Evolutionary conservation across 2,329 filamentous ascomycete species (phyloP).

Genomic region (Triangularia verruculosa): DNA sequence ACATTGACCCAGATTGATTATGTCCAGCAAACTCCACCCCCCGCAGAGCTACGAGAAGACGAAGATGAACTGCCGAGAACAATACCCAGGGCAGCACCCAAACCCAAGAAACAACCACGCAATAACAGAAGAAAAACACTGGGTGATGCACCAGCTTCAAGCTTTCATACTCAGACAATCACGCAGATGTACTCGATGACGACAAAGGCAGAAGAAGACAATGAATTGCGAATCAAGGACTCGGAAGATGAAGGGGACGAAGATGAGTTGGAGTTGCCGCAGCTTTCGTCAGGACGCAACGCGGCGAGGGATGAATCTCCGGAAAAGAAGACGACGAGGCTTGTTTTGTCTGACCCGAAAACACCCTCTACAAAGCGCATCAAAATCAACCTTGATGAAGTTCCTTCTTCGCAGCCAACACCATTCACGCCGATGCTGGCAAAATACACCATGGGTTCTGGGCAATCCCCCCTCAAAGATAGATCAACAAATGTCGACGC

Average conservation of each 20-base stretch:
- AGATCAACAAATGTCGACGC: constrained; percentile 34
- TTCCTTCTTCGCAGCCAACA: constrained; percentile 46
- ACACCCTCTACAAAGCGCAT: constrained; percentile 37
- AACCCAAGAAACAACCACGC: constrained; percentile 11
- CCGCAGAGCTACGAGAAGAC: neutral
- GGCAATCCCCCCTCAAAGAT: constrained; percentile 40
- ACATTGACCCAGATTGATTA: constrained; percentile 37
- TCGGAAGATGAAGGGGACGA: constrained; percentile 28
- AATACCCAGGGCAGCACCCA: neutral
- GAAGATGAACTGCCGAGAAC: constrained; percentile 1
- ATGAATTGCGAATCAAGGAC: constrained; percentile 22
- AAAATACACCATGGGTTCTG: constrained; percentile 34
- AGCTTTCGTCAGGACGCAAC: neutral
- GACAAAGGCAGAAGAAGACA: constrained; percentile 17
- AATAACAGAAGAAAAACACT: constrained; percentile 31
- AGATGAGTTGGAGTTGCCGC: neutral
- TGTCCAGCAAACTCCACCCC: constrained; percentile 13
- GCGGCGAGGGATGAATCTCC: constrained; percentile 2
- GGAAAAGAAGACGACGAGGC: constrained; percentile 14
- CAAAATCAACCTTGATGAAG: constrained; percentile 41
- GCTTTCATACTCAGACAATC: constrained; percentile 36
- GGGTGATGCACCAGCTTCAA: constrained; percentile 29
- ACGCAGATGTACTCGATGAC: constrained; percentile 33
- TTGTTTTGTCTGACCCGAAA: constrained; percentile 38
- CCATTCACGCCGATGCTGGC: constrained; percentile 41